Conservation (phyloP, 768 basidiomycete genomes). For the Mrakia gelida region DNA sequence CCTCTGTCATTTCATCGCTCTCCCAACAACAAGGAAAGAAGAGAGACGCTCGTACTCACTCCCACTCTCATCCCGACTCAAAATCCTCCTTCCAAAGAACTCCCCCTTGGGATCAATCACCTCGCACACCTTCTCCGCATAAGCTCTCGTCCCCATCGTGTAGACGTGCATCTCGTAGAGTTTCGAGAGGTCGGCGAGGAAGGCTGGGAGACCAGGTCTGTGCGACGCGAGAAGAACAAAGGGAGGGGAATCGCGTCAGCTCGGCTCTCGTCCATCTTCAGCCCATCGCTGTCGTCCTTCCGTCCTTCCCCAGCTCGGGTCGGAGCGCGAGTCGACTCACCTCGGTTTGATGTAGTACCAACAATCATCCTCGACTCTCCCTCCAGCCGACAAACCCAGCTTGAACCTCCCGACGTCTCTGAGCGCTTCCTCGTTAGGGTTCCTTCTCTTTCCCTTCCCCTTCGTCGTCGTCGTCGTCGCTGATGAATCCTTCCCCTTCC, state of each 20-base stretch:
- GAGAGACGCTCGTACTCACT: slow-evolving; percentile 55
- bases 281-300: background rate
- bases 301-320: background rate
- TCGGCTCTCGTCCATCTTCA: background rate
- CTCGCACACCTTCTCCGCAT: slow-evolving; percentile 90
- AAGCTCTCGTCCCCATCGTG: slow-evolving; percentile 97
- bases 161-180: slow-evolving; percentile 99
- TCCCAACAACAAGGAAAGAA: background rate
- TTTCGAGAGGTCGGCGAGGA: slow-evolving; percentile 63
- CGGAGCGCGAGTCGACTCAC: slow-evolving; percentile 50
- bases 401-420: slow-evolving; percentile 86
- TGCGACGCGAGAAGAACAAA: background rate
- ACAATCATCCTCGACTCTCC: slow-evolving; percentile 69
- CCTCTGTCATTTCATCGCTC: too few relatives aligned
- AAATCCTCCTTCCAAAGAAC: slow-evolving; percentile 78
- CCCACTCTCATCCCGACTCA: slow-evolving; percentile 93
- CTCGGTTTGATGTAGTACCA: slow-evolving; percentile 98
- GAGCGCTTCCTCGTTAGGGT: slow-evolving; percentile 89
- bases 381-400: slow-evolving; percentile 55
- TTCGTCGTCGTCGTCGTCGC: slow-evolving; percentile 23
- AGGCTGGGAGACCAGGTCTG: slow-evolving; percentile 78
- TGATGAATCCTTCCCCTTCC: slow-evolving; percentile 40
- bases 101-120: slow-evolving; percentile 85
- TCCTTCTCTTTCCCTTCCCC: slow-evolving; percentile 52
- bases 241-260: background rate